Evolutionary conservation across 2,329 filamentous ascomycete species (phyloP), one percentile per base, ranked within the genome.

Genomic region (Helicocarpus griseus): DNA sequence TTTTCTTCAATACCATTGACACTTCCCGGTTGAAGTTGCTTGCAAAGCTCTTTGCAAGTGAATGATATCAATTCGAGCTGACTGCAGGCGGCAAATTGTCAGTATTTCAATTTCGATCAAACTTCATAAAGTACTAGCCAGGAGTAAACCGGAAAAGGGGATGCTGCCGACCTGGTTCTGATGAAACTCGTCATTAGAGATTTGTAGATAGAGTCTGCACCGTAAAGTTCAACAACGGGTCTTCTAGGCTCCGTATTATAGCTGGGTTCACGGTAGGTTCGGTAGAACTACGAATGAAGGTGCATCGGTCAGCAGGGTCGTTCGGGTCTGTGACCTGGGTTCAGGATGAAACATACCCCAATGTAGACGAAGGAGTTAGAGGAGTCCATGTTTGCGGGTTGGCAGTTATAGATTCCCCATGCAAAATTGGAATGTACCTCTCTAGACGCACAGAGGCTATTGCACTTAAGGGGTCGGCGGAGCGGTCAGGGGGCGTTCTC

Each of bases 151-250:
- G 19, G 1, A 19, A 22, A 9, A 7, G 21, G 38, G 38, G 6
- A 1, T 11, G 7, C 8, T 24, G 54, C 74, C 56, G 73, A 87
- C 82, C 79, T 86, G 60, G 77, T 73, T 58, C 82, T 77, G 58
- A 86, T 90, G 74, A 94, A 94, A 69, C 84, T 81, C 52, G 41
- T 45, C 6, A 47, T 3, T 35, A 82, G 87, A 73, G 87, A 93
- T 60, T 77, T 80, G 67, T 77, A 82, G 58, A 95, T 77, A 62
- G 94, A 86, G 68, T 83, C 85, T 70, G 88, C 89, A 58, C 79
- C 75, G 67, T 78, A 80, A 56, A 95, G 77, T 73, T 94, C 87
- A 61, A 86, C 74, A 45, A 86, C 81, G 46, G 87, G 86, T 71
- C 86, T 83, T 66, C 19, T 41, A 17, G 35, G 35, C n/a, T 38